phyloP scores from a whole-genome alignment of 139 green algal species.

The Chlamydomonas asymmetrica region DNA sequence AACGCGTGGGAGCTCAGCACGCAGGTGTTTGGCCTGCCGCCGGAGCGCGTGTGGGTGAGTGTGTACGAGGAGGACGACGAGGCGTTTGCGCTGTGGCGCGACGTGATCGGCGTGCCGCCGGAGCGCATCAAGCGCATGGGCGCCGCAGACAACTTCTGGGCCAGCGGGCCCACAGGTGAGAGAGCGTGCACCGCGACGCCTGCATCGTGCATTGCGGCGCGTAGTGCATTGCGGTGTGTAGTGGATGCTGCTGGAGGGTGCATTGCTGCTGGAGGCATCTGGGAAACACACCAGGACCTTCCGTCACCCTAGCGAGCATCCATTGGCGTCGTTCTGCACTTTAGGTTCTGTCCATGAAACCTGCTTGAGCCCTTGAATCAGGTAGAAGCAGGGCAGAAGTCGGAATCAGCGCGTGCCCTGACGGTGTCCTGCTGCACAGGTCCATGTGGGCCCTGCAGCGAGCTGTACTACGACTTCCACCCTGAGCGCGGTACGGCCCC shows the following conservation, averaged over 20 bases:
- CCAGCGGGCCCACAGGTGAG: conserved; percentile 72
- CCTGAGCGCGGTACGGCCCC: conserved; percentile 67
- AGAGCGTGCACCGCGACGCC: neutral
- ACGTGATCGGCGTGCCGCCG: conserved; percentile 73
- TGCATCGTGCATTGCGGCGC: neutral
- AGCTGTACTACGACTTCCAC: conserved; percentile 96
- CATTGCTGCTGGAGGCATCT: too few species aligned
- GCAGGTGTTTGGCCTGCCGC: conserved; percentile 66
- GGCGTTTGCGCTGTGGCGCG: conserved; percentile 79
- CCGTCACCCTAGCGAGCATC: too few species aligned
- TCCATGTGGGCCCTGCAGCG: conserved; percentile 93
- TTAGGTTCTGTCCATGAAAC: too few species aligned
- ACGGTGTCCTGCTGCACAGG: too few species aligned
- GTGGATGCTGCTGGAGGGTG: too few species aligned
- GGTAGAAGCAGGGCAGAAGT: too few species aligned
- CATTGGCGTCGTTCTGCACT: too few species aligned
- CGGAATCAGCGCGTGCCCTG: too few species aligned
- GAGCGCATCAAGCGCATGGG: conserved; percentile 83
- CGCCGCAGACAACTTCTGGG: conserved; percentile 95
- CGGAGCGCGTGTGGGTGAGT: conserved; percentile 81
- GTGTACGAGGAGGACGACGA: conserved; percentile 93
- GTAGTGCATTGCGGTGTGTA: too few species aligned
- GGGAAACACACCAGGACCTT: too few species aligned
- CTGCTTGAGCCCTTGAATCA: too few species aligned
- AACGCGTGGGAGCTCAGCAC: conserved; percentile 92